Percentiles rank a stretch among this genome's conserved stretches.
phyloP scores from a whole-genome alignment of 2,329 filamentous ascomycete species.

The Calycina herbarum region DNA sequence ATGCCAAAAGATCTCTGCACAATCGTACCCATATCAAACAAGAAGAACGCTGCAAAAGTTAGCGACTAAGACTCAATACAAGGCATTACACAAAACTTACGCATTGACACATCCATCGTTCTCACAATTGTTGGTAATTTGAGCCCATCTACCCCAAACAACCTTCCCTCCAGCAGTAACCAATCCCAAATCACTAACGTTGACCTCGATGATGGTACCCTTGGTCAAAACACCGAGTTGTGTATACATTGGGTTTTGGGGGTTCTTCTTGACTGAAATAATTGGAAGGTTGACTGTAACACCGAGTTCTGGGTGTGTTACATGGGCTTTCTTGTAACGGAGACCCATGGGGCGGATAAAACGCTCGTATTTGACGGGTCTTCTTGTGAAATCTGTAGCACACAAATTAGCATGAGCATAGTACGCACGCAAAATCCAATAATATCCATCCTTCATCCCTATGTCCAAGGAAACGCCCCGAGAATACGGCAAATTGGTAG shows the following conservation, averaged over 20 bases:
- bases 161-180: slow-evolving; percentile 92
- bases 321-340: slow-evolving; percentile 76
- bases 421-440: background rate
- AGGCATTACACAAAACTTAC: slow-evolving; percentile 10
- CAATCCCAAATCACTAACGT: slow-evolving; percentile 86
- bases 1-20: slow-evolving; percentile 17
- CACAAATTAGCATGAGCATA: background rate
- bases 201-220: slow-evolving; percentile 85
- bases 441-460: background rate
- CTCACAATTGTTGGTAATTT: slow-evolving; percentile 61
- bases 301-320: slow-evolving; percentile 67
- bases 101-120: slow-evolving; percentile 64
- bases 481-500: background rate
- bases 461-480: background rate
- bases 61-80: background rate
- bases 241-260: slow-evolving; percentile 86
- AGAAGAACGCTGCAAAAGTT: slow-evolving; percentile 27
- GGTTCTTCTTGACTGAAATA: slow-evolving; percentile 75
- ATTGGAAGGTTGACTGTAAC: slow-evolving; percentile 88
- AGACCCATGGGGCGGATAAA: slow-evolving; percentile 78
- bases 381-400: slow-evolving; percentile 72
- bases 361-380: slow-evolving; percentile 72
- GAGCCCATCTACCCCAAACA: slow-evolving; percentile 84
- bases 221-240: slow-evolving; percentile 80
- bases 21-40: slow-evolving; percentile 21